Conservation (phyloP, 805 yeast species). For the Metschnikowia orientalis region DNA sequence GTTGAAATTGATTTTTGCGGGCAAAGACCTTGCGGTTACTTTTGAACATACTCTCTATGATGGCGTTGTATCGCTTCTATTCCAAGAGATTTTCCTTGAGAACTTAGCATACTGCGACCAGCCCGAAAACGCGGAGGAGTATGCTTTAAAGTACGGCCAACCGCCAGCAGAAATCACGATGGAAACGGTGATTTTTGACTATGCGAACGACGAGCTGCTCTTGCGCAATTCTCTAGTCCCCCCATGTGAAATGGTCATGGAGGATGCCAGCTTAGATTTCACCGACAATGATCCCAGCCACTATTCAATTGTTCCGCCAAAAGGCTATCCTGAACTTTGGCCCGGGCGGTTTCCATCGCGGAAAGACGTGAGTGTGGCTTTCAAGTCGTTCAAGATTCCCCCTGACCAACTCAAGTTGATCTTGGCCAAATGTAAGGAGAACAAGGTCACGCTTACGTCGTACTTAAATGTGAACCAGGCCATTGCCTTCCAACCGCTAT, state of each 20-base stretch:
- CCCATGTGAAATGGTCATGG: slow-evolving; percentile 30
- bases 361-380: slow-evolving; percentile 17
- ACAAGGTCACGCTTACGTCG: slow-evolving; percentile 32
- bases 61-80: slow-evolving; percentile 31
- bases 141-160: slow-evolving; percentile 11
- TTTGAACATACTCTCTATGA: slow-evolving; percentile 40
- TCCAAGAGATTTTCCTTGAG: slow-evolving; percentile 33
- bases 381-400: slow-evolving; percentile 25
- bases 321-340: slow-evolving; percentile 25
- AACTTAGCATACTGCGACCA: slow-evolving; percentile 21
- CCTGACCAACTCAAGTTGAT: slow-evolving; percentile 22
- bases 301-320: slow-evolving; percentile 21
- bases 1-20: slow-evolving; percentile 26
- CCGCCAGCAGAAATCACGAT: slow-evolving; percentile 5
- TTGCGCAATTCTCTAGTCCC: slow-evolving; percentile 31
- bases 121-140: slow-evolving; percentile 6
- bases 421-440: slow-evolving; percentile 24
- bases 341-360: slow-evolving; percentile 26
- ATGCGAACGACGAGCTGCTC: slow-evolving; percentile 16
- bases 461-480: slow-evolving; percentile 25
- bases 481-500: slow-evolving; percentile 27
- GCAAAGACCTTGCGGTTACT: slow-evolving; percentile 21
- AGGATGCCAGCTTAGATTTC: slow-evolving; percentile 25
- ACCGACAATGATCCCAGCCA: slow-evolving; percentile 23
- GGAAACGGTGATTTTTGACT: slow-evolving; percentile 21